Conservation (phyloP, 768 basidiomycete genomes). For the Amanita subjunquillea region DNA sequence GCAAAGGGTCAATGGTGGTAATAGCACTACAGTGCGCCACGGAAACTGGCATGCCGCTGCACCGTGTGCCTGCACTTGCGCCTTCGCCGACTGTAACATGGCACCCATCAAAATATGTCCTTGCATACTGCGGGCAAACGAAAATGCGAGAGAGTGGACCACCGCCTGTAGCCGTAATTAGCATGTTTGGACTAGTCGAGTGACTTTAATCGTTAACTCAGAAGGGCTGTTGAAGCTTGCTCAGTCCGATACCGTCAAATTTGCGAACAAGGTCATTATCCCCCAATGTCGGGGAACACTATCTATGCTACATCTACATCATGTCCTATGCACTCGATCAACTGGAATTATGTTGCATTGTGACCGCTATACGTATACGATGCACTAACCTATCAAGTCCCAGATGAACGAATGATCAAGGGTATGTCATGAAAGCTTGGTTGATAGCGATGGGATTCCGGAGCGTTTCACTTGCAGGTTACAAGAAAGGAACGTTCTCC, state of each 20-base stretch:
- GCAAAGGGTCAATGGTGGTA: not conserved
- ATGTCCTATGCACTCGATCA: too few species aligned
- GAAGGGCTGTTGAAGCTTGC: too few species aligned
- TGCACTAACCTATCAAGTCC: too few species aligned
- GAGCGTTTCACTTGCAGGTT: not conserved
- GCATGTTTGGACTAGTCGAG: conserved; percentile 53
- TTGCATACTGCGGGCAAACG: conserved; percentile 40
- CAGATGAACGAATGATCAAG: not conserved
- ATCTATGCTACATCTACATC: too few species aligned
- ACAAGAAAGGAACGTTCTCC: conserved; percentile 22
- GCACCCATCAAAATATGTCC: conserved; percentile 4
- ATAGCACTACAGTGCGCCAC: conserved; percentile 54
- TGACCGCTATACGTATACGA: too few species aligned
- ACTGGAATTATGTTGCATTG: too few species aligned
- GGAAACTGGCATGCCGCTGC: conserved; percentile 64
- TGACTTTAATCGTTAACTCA: conserved; percentile 5
- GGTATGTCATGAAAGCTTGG: not conserved
- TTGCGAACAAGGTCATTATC: too few species aligned
- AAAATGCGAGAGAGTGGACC: conserved; percentile 45
- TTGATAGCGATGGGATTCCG: not conserved
- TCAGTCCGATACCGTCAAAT: too few species aligned
- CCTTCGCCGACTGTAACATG: conserved; percentile 59
- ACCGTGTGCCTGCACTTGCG: conserved; percentile 65
- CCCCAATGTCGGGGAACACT: too few species aligned
- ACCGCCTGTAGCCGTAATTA: conserved; percentile 56